Conservation (phyloP, 805 yeast genomes). For the Nakazawaea siamensis region DNA sequence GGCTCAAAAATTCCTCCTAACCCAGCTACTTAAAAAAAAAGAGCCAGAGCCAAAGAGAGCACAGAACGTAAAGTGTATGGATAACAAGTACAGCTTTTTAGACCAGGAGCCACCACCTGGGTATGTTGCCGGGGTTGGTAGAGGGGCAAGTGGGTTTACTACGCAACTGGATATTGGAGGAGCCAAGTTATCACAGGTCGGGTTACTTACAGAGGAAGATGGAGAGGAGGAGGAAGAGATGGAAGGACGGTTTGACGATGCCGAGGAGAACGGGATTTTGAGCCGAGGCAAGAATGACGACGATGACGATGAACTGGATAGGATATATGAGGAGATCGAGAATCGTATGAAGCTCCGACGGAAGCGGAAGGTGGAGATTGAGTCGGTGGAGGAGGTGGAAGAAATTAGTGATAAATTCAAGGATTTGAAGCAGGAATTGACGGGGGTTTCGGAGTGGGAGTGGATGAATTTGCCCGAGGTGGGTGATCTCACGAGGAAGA, state of each 20-base stretch:
- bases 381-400: slow-evolving; percentile 10
- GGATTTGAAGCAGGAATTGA: slow-evolving; percentile 58
- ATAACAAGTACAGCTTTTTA: slow-evolving; percentile 35
- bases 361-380: slow-evolving; percentile 7
- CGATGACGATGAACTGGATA: slow-evolving; percentile 76
- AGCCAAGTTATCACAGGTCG: slow-evolving; percentile 25
- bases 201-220: slow-evolving; percentile 26
- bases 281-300: too few species aligned
- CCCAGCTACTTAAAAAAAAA: too few species aligned
- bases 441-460: slow-evolving; percentile 52
- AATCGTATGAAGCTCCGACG: slow-evolving; percentile 29
- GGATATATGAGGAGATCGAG: slow-evolving; percentile 61
- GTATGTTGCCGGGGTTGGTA: slow-evolving; percentile 84
- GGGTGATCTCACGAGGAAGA: slow-evolving; percentile 74
- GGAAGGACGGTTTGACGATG: slow-evolving; percentile 20
- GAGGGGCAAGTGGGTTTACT: slow-evolving; percentile 93
- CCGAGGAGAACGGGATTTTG: too few species aligned
- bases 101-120: slow-evolving; percentile 86
- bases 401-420: slow-evolving; percentile 48
- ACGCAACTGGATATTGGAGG: slow-evolving; percentile 73
- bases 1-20: too few species aligned
- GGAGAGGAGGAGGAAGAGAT: slow-evolving; percentile 18
- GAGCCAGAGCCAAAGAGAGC: too few species aligned
- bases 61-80: too few species aligned
- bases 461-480: slow-evolving; percentile 87